These are phyloP conservation scores for Oxyria digyna DNA, from an alignment of 148 eudicot species.

Conservation along the genomic window DNA sequence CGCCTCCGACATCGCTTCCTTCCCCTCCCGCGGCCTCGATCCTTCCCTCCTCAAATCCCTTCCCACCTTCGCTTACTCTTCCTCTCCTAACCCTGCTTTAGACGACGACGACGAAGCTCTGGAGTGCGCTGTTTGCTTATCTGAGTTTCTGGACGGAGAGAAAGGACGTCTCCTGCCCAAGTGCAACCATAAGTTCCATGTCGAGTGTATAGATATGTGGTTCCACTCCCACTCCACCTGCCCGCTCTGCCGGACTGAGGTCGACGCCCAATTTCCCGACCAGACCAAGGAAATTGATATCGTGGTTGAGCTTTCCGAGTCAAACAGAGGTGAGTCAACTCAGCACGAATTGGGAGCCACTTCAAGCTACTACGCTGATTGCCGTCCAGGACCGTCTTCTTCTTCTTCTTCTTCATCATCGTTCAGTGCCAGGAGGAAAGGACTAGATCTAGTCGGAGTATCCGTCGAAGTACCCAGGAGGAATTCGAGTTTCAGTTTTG, in stretches of 20 bases:
- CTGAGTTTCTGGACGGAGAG: constrained; percentile 65
- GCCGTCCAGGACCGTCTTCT: constrained; percentile 8
- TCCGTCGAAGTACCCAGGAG: constrained; percentile 53
- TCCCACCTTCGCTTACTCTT: constrained; percentile 26
- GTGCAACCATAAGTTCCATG: constrained; percentile 61
- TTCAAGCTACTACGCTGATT: background rate
- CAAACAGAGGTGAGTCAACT: background rate
- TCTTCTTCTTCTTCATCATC: constrained; percentile 12
- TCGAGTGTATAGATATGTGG: constrained; percentile 88
- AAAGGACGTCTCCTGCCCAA: constrained; percentile 52
- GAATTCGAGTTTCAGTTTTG: constrained; percentile 21
- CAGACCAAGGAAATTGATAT: background rate
- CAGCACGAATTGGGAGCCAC: background rate
- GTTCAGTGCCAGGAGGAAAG: constrained; percentile 30
- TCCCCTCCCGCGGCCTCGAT: constrained; percentile 42
- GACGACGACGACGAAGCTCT: constrained; percentile 3
- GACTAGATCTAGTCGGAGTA: constrained; percentile 23
- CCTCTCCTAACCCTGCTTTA: constrained; percentile 9
- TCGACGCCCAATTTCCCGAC: constrained; percentile 1
- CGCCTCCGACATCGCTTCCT: constrained; percentile 11
- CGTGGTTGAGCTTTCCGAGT: background rate
- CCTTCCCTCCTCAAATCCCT: constrained; percentile 37
- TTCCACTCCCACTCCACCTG: constrained; percentile 75
- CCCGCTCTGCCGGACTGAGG: constrained; percentile 76
- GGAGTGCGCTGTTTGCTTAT: constrained; percentile 90